Percentiles rank a stretch among this genome's conserved stretches.
Conservation (phyloP, 2,329 filamentous ascomycete species). For the Geosmithia morbida region DNA sequence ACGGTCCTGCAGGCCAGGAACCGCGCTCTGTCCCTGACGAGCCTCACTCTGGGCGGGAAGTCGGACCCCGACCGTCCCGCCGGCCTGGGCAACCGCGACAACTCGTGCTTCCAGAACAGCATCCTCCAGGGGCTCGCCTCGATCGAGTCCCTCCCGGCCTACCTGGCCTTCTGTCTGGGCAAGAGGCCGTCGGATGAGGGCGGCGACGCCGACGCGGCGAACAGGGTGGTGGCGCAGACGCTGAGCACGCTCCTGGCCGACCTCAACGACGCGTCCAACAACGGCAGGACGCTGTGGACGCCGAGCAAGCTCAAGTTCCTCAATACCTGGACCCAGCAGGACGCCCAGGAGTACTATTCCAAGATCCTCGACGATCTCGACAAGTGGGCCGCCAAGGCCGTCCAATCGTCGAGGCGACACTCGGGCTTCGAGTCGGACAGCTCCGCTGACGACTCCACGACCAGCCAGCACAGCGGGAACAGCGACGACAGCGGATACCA, state of each 20-base stretch:
- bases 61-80: slow-evolving; percentile 30
- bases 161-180: slow-evolving; percentile 36
- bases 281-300: slow-evolving; percentile 70
- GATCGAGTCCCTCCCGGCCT: slow-evolving; percentile 52
- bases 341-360: slow-evolving; percentile 94
- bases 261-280: slow-evolving; percentile 54
- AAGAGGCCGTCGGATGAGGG: slow-evolving; percentile 10
- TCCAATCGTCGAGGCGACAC: slow-evolving; percentile 8
- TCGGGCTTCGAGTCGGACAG: slow-evolving; percentile 24
- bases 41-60: slow-evolving; percentile 23
- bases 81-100: slow-evolving; percentile 82
- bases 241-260: slow-evolving; percentile 54
- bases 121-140: slow-evolving; percentile 76
- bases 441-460: slow-evolving; percentile 23
- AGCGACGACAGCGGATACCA: slow-evolving; percentile 45
- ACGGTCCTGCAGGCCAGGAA: slow-evolving; percentile 44
- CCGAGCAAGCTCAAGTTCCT: slow-evolving; percentile 73
- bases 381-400: slow-evolving; percentile 49
- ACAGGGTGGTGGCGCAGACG: slow-evolving; percentile 25
- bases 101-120: slow-evolving; percentile 97
- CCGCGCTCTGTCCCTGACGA: slow-evolving; percentile 38
- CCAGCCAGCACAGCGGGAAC: slow-evolving; percentile 26
- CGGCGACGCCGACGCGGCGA: slow-evolving; percentile 4
- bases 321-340: slow-evolving; percentile 92
- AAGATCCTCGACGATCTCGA: slow-evolving; percentile 79